Base-by-base conservation (phyloP, 1,284 basidiomycete genomes). In the Golubevia sp. region DNA sequence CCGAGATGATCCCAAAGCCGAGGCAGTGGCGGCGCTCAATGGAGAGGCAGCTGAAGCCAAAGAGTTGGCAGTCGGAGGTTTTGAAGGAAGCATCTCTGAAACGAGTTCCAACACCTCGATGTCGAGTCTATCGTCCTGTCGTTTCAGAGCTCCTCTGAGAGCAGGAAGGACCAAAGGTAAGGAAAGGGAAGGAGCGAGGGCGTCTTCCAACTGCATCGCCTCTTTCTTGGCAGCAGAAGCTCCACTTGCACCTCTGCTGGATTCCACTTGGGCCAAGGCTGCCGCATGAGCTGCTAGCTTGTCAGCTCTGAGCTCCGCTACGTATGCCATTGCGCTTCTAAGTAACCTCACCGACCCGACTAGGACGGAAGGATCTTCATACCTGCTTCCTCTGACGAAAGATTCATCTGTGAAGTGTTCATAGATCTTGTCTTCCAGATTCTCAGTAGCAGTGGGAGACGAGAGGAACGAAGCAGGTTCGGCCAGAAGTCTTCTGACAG, bases 271-370 rank as follows among this genome's bases (percentile, higher is more conserved):
- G 11, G 58, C 38, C 2, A 56, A 20, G 2, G 62, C 52, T 2
- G 59, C n/a, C 0, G 57, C 49, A 24, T 55, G 24, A 66, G 65
- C 15, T 20, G 58, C 52, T 68, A 21, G 66, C 56, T 73, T 67
- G 48, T 55, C 52, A 48, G 68, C 76, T 49, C 25, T 5, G 13
- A 71, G 58, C 49, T 73, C 65, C 8, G 71, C 70, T 8, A 71
- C 66, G 21, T 75, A 66, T 8, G 65, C 34, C 34, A 82, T 44
- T 13, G 74, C 69, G 15, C 71, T 61, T 13, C 71, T 68, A 56
- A 83, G 68, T 61, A 80, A 82, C 55, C 63, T 58, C 20, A 83
- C 59, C 3, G 79, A 77, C 6, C 80, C 80, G 5, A 77, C 67
- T 13, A 79, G 63, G 18, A 79, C 64, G 11, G 74, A 72, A 5